Base-by-base conservation (phyloP, 208 protist species). In the Angomonas deanei region DNA sequence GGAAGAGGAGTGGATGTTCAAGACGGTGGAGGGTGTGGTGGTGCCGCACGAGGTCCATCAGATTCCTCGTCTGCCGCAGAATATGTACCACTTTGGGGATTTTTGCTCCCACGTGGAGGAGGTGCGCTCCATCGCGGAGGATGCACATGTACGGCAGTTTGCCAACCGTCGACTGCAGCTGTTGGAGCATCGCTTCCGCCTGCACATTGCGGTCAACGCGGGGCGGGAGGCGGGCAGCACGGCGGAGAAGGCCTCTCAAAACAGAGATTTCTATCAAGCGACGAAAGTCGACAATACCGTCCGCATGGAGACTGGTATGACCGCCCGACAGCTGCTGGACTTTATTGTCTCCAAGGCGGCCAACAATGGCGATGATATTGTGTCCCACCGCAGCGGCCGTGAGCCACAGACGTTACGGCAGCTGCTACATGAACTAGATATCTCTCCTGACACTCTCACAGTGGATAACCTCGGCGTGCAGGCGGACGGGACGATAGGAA, bases 201-300 rank as follows among this genome's bases (percentile, higher is more conserved):
- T 99, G 23, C 95, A 98, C 62, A 72, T 82, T 4, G 88, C 94
- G 0, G 80, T 98, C 19, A 98, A 98, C 72, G 77, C 91, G 53
- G 84, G 77, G 49, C 65, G 80, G 8, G 86, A 95, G 73, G 86
- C 88, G 10, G 84, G 85, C 36, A 88, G 72, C 32, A 88, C 81
- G 1, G 78, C 87, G 1, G 78, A 74, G 23, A 85, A 85, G 39
- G 85, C 90, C 21, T 92, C 85, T 49, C 79, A 94, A 46, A 91
- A 97, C 65, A 82, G 90, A 50, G 95, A 98, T 68, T 97, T 98
- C 58, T 98, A 97, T 66, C 92, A 97, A 56, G 88, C 96, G 0
- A 86, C 84, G 13, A 98, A 98, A 61, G 95, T 99, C n/a, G 97
- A 99, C 75, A 98, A 96, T 38, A 97, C 97, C 49, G 86, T 98